Evolutionary conservation across 2,329 filamentous ascomycete genomes (phyloP).

Genomic region (Aspergillus fructus): DNA sequence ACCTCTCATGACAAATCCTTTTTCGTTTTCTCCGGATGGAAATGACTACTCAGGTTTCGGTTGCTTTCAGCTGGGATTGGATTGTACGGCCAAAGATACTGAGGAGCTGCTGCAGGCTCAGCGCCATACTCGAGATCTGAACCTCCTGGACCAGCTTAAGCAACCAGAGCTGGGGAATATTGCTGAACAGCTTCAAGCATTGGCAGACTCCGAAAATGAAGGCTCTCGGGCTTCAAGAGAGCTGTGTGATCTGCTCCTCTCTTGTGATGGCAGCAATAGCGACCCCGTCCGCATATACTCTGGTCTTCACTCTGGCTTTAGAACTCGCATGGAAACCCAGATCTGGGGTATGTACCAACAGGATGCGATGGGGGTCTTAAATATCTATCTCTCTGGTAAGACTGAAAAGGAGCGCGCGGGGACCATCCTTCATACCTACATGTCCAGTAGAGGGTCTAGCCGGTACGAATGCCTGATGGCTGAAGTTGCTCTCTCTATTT

Average conservation of each 20-base stretch:
- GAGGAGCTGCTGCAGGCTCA: constrained; percentile 22
- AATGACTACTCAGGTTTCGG: constrained; percentile 24
- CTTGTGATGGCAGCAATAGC: constrained; percentile 6
- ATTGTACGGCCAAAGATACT: constrained; percentile 23
- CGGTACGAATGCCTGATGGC: constrained; percentile 30
- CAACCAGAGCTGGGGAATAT: constrained; percentile 19
- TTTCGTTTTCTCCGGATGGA: constrained; percentile 21
- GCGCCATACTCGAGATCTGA: constrained; percentile 22
- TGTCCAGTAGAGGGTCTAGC: constrained; percentile 31
- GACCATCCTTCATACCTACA: constrained; percentile 38
- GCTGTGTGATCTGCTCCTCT: constrained; percentile 11
- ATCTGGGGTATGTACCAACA: constrained; percentile 22
- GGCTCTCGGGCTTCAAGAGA: not conserved
- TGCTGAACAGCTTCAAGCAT: constrained; percentile 18
- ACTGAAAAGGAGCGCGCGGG: constrained; percentile 29
- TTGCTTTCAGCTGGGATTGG: constrained; percentile 29
- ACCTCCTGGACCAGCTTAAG: constrained; percentile 20
- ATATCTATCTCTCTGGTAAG: constrained; percentile 37
- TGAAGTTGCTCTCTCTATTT: constrained; percentile 31
- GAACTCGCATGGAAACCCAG: constrained; percentile 17
- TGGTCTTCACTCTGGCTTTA: constrained; percentile 25
- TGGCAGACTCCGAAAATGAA: constrained; percentile 5
- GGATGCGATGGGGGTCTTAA: constrained; percentile 13
- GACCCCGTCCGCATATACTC: constrained; percentile 17
- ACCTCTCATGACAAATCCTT: constrained; percentile 18